A percentile compares a stretch with the other conserved stretches of the same genome.
phyloP scores from a whole-genome alignment of 495 filamentous ascomycete species.

The Aspergillus ellipticus region DNA sequence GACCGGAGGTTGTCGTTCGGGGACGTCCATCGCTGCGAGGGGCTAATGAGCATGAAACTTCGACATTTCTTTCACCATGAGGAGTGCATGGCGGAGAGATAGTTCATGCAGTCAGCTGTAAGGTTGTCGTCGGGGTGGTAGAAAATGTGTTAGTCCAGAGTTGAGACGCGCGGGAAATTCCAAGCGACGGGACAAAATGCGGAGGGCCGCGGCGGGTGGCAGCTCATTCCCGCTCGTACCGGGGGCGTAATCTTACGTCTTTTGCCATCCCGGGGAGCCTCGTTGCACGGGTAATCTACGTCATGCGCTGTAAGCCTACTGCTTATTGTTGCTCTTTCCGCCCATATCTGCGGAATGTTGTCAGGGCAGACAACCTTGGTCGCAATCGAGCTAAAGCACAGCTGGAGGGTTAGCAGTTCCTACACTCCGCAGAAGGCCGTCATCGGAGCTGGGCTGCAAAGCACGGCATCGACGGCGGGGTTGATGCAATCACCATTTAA shows the following conservation, averaged over 20 bases:
- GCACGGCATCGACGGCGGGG: not conserved
- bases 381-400: not conserved
- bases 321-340: not conserved
- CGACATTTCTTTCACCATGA: conserved; percentile 16
- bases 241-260: conserved; percentile 20
- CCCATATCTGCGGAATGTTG: not conserved
- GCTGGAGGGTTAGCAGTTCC: no score
- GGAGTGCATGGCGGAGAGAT: conserved; percentile 1
- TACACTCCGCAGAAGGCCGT: not conserved
- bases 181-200: not conserved
- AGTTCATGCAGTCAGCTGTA: not conserved
- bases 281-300: not conserved
- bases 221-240: conserved; percentile 12
- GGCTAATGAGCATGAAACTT: conserved; percentile 11
- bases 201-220: not conserved
- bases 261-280: not conserved
- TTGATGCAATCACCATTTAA: not conserved
- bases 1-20: conserved; percentile 22
- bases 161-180: not conserved
- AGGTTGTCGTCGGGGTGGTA: not conserved
- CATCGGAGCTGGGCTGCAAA: not conserved
- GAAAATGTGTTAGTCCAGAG: not conserved
- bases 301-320: not conserved
- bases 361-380: not conserved
- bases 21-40: conserved; percentile 32